Evolutionary conservation across 805 yeast species (phyloP).

Genomic region (Wickerhamiella occidentalis): DNA sequence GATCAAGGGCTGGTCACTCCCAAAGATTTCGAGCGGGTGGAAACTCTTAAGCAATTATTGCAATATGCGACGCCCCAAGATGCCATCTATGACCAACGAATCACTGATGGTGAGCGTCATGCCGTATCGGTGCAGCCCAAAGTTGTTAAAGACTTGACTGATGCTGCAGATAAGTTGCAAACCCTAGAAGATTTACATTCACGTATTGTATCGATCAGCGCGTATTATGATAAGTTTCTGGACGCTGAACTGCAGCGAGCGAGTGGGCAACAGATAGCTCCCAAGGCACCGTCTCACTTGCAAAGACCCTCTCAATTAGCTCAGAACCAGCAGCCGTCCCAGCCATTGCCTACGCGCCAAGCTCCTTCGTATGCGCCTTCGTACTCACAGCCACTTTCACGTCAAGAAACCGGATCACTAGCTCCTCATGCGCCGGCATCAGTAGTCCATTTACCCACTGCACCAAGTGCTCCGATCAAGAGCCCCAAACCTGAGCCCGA

Average conservation of each 20-base stretch:
- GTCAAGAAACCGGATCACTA: neutral
- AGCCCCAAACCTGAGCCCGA: slow-evolving; percentile 4
- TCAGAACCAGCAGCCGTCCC: neutral
- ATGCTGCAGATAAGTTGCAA: slow-evolving; percentile 18
- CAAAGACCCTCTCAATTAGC: neutral
- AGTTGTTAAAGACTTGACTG: slow-evolving; percentile 18
- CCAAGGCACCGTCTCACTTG: neutral
- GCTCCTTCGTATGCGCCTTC: slow-evolving; percentile 9
- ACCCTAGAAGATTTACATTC: slow-evolving; percentile 21
- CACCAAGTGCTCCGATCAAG: slow-evolving; percentile 4
- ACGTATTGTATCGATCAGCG: slow-evolving; percentile 19
- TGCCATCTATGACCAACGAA: slow-evolving; percentile 17
- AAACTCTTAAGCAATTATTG: slow-evolving; percentile 12
- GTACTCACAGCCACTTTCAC: slow-evolving; percentile 5
- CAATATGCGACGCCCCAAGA: slow-evolving; percentile 19
- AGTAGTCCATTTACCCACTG: neutral
- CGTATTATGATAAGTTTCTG: slow-evolving; percentile 20
- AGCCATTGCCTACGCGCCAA: neutral
- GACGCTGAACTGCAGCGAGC: slow-evolving; percentile 21
- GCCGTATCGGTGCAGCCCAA: slow-evolving; percentile 20
- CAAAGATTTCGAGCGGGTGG: slow-evolving; percentile 13
- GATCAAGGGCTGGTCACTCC: slow-evolving; percentile 8
- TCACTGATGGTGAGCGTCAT: slow-evolving; percentile 15
- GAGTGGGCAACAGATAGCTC: neutral
- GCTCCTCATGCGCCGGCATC: slow-evolving; percentile 11